These are phyloP conservation scores for Wallemia mellicola DNA, from an alignment of 1,284 basidiomycete species.

Conservation along the genomic window DNA sequence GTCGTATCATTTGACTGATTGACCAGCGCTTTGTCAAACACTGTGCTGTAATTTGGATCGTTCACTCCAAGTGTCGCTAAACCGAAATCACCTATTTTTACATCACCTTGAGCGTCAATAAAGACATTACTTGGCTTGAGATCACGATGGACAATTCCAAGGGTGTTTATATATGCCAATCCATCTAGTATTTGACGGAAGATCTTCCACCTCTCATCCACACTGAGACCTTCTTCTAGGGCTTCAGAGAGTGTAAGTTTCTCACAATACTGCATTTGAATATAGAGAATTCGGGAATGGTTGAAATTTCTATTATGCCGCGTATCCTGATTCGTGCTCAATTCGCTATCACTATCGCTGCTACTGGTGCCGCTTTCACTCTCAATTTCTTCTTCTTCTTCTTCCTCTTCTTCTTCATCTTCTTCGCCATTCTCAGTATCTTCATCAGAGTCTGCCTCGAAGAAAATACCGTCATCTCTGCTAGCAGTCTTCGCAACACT, in stretches of 20 bases:
- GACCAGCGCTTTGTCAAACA: constrained; percentile 2
- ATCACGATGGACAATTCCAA: constrained; percentile 15
- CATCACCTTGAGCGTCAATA: constrained; percentile 11
- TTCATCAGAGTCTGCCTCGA: neutral
- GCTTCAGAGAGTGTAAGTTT: constrained; percentile 12
- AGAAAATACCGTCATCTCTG: neutral
- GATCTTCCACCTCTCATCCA: constrained; percentile 12
- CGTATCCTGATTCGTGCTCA: neutral
- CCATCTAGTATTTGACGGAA: constrained; percentile 15
- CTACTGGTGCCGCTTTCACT: neutral
- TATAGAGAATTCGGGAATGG: constrained; percentile 8
- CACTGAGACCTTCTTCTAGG: constrained; percentile 6
- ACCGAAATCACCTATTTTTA: constrained; percentile 16
- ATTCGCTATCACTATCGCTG: neutral
- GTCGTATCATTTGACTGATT: constrained; percentile 5
- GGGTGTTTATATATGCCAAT: constrained; percentile 13
- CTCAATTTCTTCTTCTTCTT: neutral
- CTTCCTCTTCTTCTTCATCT: neutral
- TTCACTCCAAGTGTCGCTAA: constrained; percentile 9
- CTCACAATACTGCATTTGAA: constrained; percentile 15
- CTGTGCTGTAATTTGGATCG: constrained; percentile 1
- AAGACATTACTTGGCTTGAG: constrained; percentile 7
- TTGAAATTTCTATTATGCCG: neutral
- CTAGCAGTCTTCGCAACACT: neutral
- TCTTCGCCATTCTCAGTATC: neutral